These are phyloP conservation scores for Aureobasidium uvarum DNA, from an alignment of 2,329 filamentous ascomycete genomes.

Conservation along the genomic window DNA sequence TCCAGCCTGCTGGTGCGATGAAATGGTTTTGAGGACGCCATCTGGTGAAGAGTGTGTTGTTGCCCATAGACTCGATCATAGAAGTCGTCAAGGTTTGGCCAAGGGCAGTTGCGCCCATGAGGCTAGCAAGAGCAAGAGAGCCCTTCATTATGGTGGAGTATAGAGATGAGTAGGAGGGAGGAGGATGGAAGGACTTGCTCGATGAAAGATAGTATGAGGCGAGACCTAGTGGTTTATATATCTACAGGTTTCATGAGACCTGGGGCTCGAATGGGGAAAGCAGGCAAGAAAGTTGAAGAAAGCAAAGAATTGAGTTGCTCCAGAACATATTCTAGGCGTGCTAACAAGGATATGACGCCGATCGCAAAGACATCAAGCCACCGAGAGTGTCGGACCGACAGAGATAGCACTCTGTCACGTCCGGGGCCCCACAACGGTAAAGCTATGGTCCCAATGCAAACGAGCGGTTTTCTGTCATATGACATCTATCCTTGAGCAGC, in stretches of 20 bases:
- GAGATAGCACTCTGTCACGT: neutral
- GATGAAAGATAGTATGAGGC: neutral
- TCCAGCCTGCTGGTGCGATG: constrained; percentile 50
- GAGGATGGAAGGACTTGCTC: neutral
- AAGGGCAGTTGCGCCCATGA: constrained; percentile 19
- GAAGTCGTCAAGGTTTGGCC: constrained; percentile 34
- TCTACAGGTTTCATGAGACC: neutral
- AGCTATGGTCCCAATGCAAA: neutral
- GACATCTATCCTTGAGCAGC: neutral
- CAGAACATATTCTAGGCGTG: constrained; percentile 19
- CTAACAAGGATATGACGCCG: constrained; percentile 6
- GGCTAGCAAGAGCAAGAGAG: constrained; percentile 13
- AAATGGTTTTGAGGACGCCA: constrained; percentile 51
- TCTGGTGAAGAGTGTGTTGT: constrained; percentile 51
- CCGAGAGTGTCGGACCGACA: constrained; percentile 16
- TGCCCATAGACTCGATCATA: constrained; percentile 41
- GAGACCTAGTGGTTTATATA: constrained; percentile 5
- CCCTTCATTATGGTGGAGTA: constrained; percentile 13
- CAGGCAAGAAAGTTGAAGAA: neutral
- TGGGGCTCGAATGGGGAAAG: constrained; percentile 9
- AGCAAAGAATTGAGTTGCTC: constrained; percentile 21
- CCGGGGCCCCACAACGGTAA: constrained; percentile 19
- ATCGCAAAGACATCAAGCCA: constrained; percentile 10
- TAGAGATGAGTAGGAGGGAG: neutral
- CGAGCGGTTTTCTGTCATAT: constrained; percentile 10